Base-by-base conservation (phyloP, 1,284 basidiomycete genomes). In the Mycocalia duriaeana region DNA sequence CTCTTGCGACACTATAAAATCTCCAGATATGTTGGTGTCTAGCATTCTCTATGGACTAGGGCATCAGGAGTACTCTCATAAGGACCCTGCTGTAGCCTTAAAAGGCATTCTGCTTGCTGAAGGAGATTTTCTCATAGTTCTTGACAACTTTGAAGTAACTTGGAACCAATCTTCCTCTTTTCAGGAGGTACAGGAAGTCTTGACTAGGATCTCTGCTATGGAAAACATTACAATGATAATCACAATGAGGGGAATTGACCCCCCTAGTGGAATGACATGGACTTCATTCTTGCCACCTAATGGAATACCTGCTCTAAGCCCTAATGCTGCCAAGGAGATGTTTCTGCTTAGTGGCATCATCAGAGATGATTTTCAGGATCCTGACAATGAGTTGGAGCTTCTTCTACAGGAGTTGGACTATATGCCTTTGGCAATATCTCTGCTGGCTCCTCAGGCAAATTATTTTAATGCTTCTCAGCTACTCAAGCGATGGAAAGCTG, bases 91-190 rank as follows among this genome's bases (percentile, higher is more conserved):
- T 11, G 11, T 19, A 3, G 11, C 20, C n/a, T 20, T 38, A n/a
- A n/a, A n/a, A n/a, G n/a, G 11, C 36, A 16, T 13, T 20, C 28
- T 38, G 18, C 14, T 25, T 20, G 20, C 39, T 18, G 16, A 44
- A 46, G 16, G 44, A 35, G 31, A 26, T 45, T 28, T 43, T 7
- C 23, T 55, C 14, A 18, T 55, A 23, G 26, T 50, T 18, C 19
- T 55, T 13, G 53, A 55, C 25, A 55, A 55, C 26, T 53, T 55
- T 36, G 53, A 55, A 35, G 48, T 50, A 34, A 50, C 50, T 28
- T 55, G 53, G 53, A 43, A 51, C 36, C 42, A 46, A 35, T 20
- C 23, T 8, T n/a, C 42, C 7, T 37, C 38, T 19, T 34, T 44
- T 22, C 38, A 23, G n/a, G 24, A 49, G 20, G 45, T 53, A 26